phyloP scores from a whole-genome alignment of 768 basidiomycete genomes.

The Fistulinella prunicolor region DNA sequence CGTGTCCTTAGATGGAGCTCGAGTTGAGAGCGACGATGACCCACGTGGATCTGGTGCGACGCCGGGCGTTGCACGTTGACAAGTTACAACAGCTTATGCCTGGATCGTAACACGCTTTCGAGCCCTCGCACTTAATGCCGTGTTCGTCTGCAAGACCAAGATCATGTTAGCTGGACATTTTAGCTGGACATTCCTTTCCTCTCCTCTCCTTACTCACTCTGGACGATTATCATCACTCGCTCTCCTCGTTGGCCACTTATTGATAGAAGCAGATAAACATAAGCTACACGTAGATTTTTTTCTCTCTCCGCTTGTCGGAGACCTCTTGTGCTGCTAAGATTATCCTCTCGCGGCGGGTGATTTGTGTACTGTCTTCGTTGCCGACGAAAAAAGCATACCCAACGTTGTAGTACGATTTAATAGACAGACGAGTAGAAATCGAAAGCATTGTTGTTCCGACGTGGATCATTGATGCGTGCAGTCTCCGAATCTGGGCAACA shows the following conservation, averaged over 20 bases:
- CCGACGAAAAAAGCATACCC: too few relatives aligned
- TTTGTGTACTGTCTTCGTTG: too few relatives aligned
- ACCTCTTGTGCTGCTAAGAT: too few relatives aligned
- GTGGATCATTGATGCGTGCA: too few relatives aligned
- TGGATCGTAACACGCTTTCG: constrained; percentile 7
- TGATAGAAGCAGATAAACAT: constrained; percentile 10
- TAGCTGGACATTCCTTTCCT: neutral
- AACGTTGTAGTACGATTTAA: too few relatives aligned
- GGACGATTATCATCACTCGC: neutral
- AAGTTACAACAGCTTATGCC: constrained; percentile 42
- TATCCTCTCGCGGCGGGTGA: too few relatives aligned
- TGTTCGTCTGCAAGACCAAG: neutral
- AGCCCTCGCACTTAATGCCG: too few relatives aligned
- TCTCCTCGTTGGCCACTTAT: neutral
- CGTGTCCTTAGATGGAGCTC: constrained; percentile 45
- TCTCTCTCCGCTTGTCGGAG: too few relatives aligned
- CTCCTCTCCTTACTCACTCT: neutral
- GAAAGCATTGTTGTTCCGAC: too few relatives aligned
- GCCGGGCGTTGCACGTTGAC: constrained; percentile 50
- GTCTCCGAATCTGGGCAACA: too few relatives aligned
- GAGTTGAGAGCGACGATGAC: constrained; percentile 53
- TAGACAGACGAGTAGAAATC: too few relatives aligned
- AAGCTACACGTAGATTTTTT: constrained; percentile 1
- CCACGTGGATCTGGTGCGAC: constrained; percentile 55
- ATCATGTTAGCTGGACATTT: too few relatives aligned